A percentile compares a stretch with the other conserved stretches of the same genome.
Evolutionary conservation across 2,329 filamentous ascomycete genomes (phyloP).

Genomic region (Pseudohalonectria lignicola): DNA sequence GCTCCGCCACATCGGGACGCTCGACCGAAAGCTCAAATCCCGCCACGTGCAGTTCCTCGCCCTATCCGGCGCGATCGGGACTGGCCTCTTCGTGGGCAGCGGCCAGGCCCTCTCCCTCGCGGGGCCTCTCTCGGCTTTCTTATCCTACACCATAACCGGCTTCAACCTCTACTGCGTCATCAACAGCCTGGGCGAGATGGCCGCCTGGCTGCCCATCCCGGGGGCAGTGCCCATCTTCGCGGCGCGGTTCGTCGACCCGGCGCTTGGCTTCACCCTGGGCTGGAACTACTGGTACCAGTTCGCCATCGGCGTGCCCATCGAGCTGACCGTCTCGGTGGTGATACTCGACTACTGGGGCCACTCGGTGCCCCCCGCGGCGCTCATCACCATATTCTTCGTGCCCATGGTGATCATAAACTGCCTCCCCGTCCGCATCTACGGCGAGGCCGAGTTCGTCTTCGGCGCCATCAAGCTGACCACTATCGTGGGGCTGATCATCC

Average conservation of each 20-base stretch:
- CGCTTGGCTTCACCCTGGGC: constrained; percentile 34
- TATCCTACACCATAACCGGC: constrained; percentile 31
- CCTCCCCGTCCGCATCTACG: constrained; percentile 7
- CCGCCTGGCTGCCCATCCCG: constrained; percentile 48
- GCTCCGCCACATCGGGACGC: constrained; percentile 7
- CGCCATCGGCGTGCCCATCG: constrained; percentile 29
- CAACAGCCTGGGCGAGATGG: constrained; percentile 41
- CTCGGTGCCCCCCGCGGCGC: constrained; percentile 28
- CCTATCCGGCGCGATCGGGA: constrained; percentile 35
- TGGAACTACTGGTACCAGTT: constrained; percentile 42
- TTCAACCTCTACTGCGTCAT: constrained; percentile 30
- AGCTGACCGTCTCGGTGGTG: constrained; percentile 50
- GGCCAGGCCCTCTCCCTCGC: constrained; percentile 28
- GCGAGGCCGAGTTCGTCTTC: constrained; percentile 8
- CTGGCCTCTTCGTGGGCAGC: constrained; percentile 36
- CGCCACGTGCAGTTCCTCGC: constrained; percentile 36
- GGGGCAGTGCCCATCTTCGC: constrained; percentile 40
- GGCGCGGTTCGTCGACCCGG: constrained; percentile 33
- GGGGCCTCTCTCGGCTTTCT: constrained; percentile 28
- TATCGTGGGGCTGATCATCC: constrained; percentile 35
- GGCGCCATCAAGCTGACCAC: constrained; percentile 30
- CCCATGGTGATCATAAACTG: constrained; percentile 3
- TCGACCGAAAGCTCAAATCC: constrained; percentile 21
- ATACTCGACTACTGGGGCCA: constrained; percentile 56
- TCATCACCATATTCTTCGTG: constrained; percentile 3